Conservation (phyloP, 139 green algal species). For the Eudorina sp. region DNA sequence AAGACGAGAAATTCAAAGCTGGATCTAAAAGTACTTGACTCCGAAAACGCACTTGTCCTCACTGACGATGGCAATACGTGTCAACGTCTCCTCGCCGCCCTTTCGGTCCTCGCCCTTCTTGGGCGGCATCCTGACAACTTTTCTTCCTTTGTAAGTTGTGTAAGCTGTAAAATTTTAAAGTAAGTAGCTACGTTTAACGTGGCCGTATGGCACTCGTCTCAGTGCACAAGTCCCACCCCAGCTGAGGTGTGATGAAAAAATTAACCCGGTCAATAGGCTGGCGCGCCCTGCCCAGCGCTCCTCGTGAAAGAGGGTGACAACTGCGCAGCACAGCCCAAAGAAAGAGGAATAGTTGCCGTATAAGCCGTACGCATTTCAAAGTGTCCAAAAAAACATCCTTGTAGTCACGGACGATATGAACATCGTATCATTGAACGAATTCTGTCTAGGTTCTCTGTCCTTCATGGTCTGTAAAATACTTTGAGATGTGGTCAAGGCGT, state of each 20-base stretch:
- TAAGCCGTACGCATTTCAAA: too few species aligned
- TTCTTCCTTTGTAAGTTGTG: neutral
- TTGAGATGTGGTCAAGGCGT: too few species aligned
- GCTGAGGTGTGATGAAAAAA: neutral
- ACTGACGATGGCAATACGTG: slow-evolving; percentile 97
- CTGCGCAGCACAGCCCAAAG: neutral
- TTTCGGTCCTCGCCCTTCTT: slow-evolving; percentile 85
- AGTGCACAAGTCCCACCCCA: neutral
- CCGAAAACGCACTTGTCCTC: slow-evolving; percentile 80
- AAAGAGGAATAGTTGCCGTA: too few species aligned
- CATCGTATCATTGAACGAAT: too few species aligned
- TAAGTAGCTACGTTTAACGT: neutral
- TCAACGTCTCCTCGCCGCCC: slow-evolving; percentile 87
- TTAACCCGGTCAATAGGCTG: neutral
- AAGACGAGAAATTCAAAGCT: neutral
- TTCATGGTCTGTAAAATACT: too few species aligned
- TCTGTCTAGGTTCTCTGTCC: too few species aligned
- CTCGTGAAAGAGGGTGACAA: neutral
- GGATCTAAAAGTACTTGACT: neutral
- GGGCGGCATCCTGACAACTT: slow-evolving; percentile 72
- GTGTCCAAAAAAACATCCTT: too few species aligned
- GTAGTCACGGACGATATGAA: too few species aligned
- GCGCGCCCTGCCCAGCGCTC: neutral
- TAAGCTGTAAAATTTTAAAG: neutral
- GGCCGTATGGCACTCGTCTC: neutral